phyloP scores from a whole-genome alignment of 305 asterid genomes.

The Fraxinus dipetala region DNA sequence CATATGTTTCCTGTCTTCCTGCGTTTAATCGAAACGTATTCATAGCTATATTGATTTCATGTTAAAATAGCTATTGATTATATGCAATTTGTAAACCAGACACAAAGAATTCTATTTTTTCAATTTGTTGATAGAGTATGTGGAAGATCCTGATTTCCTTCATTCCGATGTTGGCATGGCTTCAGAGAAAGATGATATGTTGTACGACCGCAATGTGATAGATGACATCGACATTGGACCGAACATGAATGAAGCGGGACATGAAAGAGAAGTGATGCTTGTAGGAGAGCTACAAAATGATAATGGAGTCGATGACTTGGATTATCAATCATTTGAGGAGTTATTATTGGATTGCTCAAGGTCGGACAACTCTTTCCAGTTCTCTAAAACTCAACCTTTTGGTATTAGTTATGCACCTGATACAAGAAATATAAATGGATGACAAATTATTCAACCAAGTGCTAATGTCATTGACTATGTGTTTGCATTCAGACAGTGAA shows the following conservation, averaged over 20 bases:
- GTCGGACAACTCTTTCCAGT: background rate
- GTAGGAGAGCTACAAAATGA: background rate
- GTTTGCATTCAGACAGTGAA: background rate
- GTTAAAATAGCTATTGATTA: background rate
- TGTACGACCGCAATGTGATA: background rate
- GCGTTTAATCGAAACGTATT: background rate
- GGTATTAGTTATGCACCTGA: background rate
- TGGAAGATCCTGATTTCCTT: background rate
- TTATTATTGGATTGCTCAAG: background rate
- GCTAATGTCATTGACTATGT: background rate
- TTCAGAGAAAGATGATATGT: background rate
- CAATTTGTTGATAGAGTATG: background rate
- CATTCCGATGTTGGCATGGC: background rate
- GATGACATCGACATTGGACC: background rate
- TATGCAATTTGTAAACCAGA: background rate
- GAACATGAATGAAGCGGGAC: background rate
- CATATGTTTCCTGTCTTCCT: background rate
- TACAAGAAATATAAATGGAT: background rate
- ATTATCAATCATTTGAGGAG: background rate
- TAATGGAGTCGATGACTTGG: background rate
- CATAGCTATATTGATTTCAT: background rate
- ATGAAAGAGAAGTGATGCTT: background rate
- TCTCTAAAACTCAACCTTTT: background rate
- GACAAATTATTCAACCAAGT: background rate
- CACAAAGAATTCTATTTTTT: background rate